phyloP scores from a whole-genome alignment of 164 flowering plant genomes.

The Piper longum region DNA sequence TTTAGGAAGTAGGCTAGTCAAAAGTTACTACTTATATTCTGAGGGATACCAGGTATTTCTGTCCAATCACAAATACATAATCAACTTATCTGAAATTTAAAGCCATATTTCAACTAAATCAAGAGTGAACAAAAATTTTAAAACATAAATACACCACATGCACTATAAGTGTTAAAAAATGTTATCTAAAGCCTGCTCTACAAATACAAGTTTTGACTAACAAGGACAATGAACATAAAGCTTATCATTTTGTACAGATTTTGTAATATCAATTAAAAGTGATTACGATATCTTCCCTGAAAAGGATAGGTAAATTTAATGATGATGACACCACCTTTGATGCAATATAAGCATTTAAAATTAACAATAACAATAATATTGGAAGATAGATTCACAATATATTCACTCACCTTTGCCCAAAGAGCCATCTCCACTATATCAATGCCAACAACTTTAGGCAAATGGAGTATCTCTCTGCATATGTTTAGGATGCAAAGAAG shows the following conservation, averaged over 20 bases:
- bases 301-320: no score
- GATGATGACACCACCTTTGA: no score
- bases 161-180: no score
- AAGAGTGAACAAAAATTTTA: not conserved
- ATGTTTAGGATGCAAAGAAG: conserved; percentile 63
- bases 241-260: no score
- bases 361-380: not conserved
- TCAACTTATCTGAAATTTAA: not conserved
- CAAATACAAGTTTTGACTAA: no score
- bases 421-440: conserved; percentile 99
- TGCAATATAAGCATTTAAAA: not conserved
- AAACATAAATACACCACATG: no score
- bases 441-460: conserved; percentile 95
- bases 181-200: no score
- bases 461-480: conserved; percentile 68
- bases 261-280: no score
- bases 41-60: not conserved
- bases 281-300: no score
- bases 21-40: not conserved
- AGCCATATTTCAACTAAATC: not conserved
- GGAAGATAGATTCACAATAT: not conserved
- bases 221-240: no score
- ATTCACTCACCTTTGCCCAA: conserved; percentile 85
- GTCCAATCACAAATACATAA: not conserved
- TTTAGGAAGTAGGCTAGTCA: no score